Evolutionary conservation across 2,329 filamentous ascomycete species (phyloP), one percentile per base, ranked within the genome.

Genomic region (Colletotrichum coccodes): DNA sequence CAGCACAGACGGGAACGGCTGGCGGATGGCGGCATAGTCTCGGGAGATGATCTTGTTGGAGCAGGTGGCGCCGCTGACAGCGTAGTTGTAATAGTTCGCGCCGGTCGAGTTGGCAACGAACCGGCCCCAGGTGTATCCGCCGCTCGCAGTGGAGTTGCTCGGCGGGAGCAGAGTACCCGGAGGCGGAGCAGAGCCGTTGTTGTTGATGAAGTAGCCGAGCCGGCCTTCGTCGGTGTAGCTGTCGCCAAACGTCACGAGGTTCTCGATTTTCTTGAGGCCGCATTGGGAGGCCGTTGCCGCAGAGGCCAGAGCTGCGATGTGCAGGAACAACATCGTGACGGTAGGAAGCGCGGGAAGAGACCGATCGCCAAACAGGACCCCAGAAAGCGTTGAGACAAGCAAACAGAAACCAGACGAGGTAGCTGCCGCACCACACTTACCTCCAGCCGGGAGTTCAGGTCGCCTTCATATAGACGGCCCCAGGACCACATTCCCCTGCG

Each of bases 201-300:
- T 82, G 38, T 74, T 79, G 65, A 82, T 79, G 75, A 94, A 91
- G 75, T 93, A 94, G 11, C 75, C 75, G 11, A 93, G 76, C 11
- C 92, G 87, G 14, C 86, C 88, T 73, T 94, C 91, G 75, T 95
- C 93, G 0, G 91, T 93, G 75, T 92, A 94, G 78, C 91, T 93
- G 77, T 94, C 91, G 14, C 92, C 92, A 75, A 94, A 94, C 0
- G 89, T 85, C 44, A 94, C 86, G 42, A 94, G 77, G 57, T 88
- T 90, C 32, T 88, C 84, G 75, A 93, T 89, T 42, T 83, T 81
- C 36, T 79, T 78, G 46, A 84, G 71, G 46, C 75, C 73, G 28
- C 66, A 70, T 7, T 70, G 58, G 9, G 63, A 62, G 11, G 72
- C 72, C 42, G 71, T 60, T 28, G 44, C 71, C 46, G 53, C 64